Evolutionary conservation across 176 grass and related monocot species (phyloP).

Genomic region (Eleusine indica): DNA sequence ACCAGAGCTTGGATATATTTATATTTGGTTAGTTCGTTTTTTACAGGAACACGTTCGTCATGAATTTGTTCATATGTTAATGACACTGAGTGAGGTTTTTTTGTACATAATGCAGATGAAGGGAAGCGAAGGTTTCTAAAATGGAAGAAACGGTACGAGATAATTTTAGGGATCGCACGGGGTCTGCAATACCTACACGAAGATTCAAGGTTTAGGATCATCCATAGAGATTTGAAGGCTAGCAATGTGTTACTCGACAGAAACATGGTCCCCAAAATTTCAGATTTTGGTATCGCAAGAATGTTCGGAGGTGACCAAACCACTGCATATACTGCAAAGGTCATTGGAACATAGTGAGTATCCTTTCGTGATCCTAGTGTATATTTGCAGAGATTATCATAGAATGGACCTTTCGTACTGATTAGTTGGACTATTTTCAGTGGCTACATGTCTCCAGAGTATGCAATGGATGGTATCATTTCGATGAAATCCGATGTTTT

Average conservation of each 20-base stretch:
- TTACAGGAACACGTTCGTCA: not conserved
- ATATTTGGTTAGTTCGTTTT: slow-evolving; percentile 53
- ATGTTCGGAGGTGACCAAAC: slow-evolving; percentile 58
- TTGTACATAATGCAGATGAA: slow-evolving; percentile 39
- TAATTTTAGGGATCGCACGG: slow-evolving; percentile 50
- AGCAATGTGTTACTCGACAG: slow-evolving; percentile 53
- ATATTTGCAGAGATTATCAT: too few relatives aligned
- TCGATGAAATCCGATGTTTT: slow-evolving; percentile 50
- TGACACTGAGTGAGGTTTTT: not conserved
- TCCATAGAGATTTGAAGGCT: slow-evolving; percentile 50
- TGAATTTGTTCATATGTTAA: not conserved
- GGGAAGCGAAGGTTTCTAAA: slow-evolving; percentile 29
- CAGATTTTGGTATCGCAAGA: slow-evolving; percentile 49
- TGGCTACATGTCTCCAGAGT: slow-evolving; percentile 53
- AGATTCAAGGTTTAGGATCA: slow-evolving; percentile 59
- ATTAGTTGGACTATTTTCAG: not conserved
- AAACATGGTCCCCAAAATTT: slow-evolving; percentile 48
- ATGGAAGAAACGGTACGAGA: slow-evolving; percentile 53
- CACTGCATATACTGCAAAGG: slow-evolving; percentile 34
- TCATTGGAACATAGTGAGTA: slow-evolving; percentile 61
- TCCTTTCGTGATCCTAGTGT: not conserved
- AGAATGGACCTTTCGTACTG: too few relatives aligned
- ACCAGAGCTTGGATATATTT: slow-evolving; percentile 56
- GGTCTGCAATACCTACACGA: slow-evolving; percentile 58
- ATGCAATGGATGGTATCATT: slow-evolving; percentile 47